phyloP scores from a whole-genome alignment of 306 rosid genomes.

The Elaeagnus macrophylla region DNA sequence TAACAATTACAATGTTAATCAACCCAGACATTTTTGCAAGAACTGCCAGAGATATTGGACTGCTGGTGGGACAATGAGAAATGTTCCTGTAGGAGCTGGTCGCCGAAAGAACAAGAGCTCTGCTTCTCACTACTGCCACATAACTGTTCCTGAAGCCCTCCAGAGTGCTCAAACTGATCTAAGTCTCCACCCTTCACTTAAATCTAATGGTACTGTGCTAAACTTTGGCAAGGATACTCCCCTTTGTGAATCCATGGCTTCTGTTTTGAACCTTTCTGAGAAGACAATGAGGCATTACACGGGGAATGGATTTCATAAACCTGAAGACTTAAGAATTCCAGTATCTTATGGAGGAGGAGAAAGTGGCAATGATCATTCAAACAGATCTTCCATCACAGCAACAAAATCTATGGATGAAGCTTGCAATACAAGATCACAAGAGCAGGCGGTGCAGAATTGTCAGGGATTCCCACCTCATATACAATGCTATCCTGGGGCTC shows the following conservation, averaged over 20 bases:
- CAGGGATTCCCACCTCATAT: constrained; percentile 34
- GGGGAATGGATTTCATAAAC: constrained; percentile 29
- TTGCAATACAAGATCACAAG: constrained; percentile 27
- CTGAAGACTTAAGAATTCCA: constrained; percentile 27
- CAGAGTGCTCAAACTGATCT: constrained; percentile 24
- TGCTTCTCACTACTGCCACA: constrained; percentile 35
- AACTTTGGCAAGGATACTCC: constrained; percentile 35
- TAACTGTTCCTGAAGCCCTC: constrained; percentile 31
- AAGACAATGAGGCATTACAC: constrained; percentile 20
- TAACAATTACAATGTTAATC: constrained; percentile 45
- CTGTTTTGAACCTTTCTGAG: constrained; percentile 37
- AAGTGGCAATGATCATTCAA: constrained; percentile 19
- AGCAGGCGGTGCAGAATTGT: constrained; percentile 28
- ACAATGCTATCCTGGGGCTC: constrained; percentile 38
- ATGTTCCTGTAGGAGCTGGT: constrained; percentile 50
- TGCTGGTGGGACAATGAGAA: constrained; percentile 52
- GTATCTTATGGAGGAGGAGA: constrained; percentile 22
- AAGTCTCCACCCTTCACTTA: constrained; percentile 18
- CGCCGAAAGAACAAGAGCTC: constrained; percentile 51
- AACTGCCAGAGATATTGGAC: constrained; percentile 56
- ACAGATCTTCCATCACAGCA: constrained; percentile 25
- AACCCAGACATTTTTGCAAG: constrained; percentile 48
- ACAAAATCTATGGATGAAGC: constrained; percentile 24
- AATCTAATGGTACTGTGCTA: constrained; percentile 30
- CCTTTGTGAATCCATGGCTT: constrained; percentile 40